These are phyloP conservation scores for Nemania sp. DNA, from an alignment of 2,329 filamentous ascomycete species.

Conservation along the genomic window DNA sequence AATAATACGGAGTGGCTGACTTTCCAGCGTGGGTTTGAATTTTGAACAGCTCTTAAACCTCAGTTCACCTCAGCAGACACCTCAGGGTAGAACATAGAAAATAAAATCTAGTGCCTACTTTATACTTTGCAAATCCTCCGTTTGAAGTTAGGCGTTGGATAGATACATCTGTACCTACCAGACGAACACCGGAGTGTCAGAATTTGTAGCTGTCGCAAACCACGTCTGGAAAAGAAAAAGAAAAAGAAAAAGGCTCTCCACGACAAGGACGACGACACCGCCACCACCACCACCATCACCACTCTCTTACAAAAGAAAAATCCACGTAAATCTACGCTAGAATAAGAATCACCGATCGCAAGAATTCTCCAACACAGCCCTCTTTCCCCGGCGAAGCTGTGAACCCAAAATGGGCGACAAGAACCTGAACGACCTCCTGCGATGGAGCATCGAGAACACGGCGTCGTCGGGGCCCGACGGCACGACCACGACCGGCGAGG, in stretches of 20 bases:
- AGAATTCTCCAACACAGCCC: not conserved
- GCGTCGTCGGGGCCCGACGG: constrained; percentile 33
- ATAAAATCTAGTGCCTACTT: too few species aligned
- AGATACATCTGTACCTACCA: too few species aligned
- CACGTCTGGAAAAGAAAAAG: not conserved
- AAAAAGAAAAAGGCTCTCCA: too few species aligned
- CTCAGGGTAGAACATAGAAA: not conserved
- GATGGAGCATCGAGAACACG: constrained; percentile 70
- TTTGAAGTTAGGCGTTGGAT: too few species aligned
- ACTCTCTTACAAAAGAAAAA: too few species aligned
- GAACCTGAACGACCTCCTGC: constrained; percentile 74
- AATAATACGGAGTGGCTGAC: not conserved
- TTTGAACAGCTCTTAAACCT: too few species aligned
- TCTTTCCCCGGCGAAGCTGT: not conserved
- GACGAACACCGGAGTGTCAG: too few species aligned
- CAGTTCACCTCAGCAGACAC: not conserved
- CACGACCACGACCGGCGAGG: constrained; percentile 41
- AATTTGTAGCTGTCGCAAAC: not conserved
- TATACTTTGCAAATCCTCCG: too few species aligned
- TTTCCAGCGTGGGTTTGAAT: too few species aligned
- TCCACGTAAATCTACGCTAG: not conserved
- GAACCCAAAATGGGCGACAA: constrained; percentile 52
- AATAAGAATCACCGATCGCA: not conserved
- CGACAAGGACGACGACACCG: not conserved
- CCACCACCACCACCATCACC: too few species aligned